Percentiles rank a stretch among this genome's conserved stretches.
Conservation (phyloP, 495 filamentous ascomycete species). For the Clavariopsis aquatica region DNA sequence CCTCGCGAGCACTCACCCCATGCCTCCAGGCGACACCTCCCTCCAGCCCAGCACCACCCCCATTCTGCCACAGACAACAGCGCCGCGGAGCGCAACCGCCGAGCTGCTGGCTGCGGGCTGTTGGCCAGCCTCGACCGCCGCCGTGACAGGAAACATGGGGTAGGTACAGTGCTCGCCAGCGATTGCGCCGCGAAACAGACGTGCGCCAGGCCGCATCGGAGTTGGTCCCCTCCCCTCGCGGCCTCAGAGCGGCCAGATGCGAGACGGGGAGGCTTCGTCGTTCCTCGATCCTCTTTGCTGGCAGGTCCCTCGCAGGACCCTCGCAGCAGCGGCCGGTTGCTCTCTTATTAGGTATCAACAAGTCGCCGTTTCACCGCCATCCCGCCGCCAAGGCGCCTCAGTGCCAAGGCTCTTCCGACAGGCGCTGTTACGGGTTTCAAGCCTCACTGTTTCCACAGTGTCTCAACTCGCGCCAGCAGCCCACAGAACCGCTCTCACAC, state of each 20-base stretch:
- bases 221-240: not conserved
- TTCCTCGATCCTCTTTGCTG: too few relatives aligned
- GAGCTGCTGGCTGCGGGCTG: too few relatives aligned
- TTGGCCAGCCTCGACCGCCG: too few relatives aligned
- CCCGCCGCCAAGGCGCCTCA: conserved; percentile 12
- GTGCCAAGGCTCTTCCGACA: conserved; percentile 1
- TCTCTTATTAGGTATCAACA: conserved; percentile 19
- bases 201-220: not conserved
- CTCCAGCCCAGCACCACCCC: too few relatives aligned
- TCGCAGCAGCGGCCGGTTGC: not conserved
- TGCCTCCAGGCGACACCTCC: too few relatives aligned
- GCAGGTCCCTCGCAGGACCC: too few relatives aligned
- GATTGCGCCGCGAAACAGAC: not conserved
- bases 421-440: conserved; percentile 18
- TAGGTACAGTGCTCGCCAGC: too few relatives aligned
- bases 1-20: not conserved
- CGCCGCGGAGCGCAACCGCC: too few relatives aligned
- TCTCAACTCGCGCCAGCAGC: conserved; percentile 9
- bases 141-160: too few relatives aligned
- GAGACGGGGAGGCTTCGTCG: not conserved
- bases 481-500: not conserved
- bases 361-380: conserved; percentile 4
- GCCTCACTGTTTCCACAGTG: conserved; percentile 30
- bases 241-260: not conserved
- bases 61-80: too few relatives aligned